Conservation (phyloP, 139 green algal genomes). For the Raphidocelis subcapitata region DNA sequence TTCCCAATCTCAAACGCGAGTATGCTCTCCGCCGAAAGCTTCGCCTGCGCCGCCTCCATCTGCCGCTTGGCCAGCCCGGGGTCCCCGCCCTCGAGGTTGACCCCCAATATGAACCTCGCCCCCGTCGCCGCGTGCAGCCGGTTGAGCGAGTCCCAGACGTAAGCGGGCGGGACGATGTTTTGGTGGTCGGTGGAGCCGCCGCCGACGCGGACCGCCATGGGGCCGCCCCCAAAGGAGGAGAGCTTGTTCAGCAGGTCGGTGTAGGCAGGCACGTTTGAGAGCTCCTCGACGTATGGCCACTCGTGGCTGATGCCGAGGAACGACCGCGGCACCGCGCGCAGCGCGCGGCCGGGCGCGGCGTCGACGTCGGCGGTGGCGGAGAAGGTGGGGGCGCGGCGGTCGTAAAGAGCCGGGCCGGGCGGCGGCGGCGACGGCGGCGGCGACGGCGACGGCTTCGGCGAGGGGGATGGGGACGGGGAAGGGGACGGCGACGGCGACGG, state of each 20-base stretch:
- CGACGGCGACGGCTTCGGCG: too few species aligned
- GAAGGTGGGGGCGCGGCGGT: neutral
- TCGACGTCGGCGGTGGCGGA: neutral
- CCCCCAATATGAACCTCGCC: slow-evolving; percentile 23
- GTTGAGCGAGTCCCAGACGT: slow-evolving; percentile 15
- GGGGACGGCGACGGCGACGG: too few species aligned
- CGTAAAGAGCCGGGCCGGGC: neutral
- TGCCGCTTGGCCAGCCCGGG: neutral
- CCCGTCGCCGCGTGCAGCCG: slow-evolving; percentile 19
- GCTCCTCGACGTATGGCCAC: slow-evolving; percentile 32
- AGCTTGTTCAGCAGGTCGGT: slow-evolving; percentile 14
- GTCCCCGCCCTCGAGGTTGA: slow-evolving; percentile 11
- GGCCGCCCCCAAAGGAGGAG: slow-evolving; percentile 21
- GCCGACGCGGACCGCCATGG: slow-evolving; percentile 12
- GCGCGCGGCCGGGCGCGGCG: neutral
- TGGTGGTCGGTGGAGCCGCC: slow-evolving; percentile 30
- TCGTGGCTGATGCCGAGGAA: slow-evolving; percentile 32
- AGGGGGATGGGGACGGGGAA: too few species aligned
- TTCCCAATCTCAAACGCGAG: slow-evolving; percentile 31
- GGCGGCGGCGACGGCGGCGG: neutral
- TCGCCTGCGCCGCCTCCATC: slow-evolving; percentile 10
- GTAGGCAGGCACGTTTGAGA: slow-evolving; percentile 15
- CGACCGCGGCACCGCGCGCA: slow-evolving; percentile 17
- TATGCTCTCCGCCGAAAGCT: slow-evolving; percentile 11
- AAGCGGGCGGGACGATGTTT: slow-evolving; percentile 2